Evolutionary conservation across 2,329 filamentous ascomycete species (phyloP), one percentile per base, ranked within the genome.

Genomic region (Escovopsis sp.): DNA sequence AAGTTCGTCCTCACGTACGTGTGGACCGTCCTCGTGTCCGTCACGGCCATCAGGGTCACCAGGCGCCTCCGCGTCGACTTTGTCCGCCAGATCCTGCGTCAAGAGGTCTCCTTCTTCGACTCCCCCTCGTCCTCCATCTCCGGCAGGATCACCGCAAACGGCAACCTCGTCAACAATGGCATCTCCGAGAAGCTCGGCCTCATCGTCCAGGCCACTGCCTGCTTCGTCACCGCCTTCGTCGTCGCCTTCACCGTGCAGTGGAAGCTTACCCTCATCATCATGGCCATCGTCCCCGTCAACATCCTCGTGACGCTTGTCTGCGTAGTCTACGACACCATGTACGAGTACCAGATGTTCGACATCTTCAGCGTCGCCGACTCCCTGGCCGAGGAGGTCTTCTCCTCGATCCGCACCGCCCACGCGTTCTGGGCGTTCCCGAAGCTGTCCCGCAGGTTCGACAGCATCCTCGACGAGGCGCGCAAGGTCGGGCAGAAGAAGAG

Each of bases 101-200:
- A 77, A 49, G 72, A 76, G 42, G 63, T 77, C 3, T 63, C 65
- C 47, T 73, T 70, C 50, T 77, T 75, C 46, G 74, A 78, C 51
- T 55, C 58, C 15, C 55, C 60, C 3, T 59, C 60, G 5, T 65
- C 63, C 0, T 70, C 67, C 3, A 55, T 68, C 8, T 61, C 68
- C 0, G 59, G 63, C 2, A 63, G 68, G 43, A 62, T 72, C 43
- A 69, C 68, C 1, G 68, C 66, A 12, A 70, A 69, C 45, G 64
- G 60, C 32, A 68, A 69, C 34, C 56, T 63, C 12, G 60, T 70
- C 49, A 65, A 64, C 47, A 56, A 59, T 30, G 66, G 66, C 45
- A 65, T 68, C 43, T 61, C 64, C 0, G 65, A 69, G 44, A 69
- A 67, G 50, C 53, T 70, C 11, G 63, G 63, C 6, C 50, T 66